These are phyloP conservation scores for Pythium coloratum DNA, from an alignment of 352 stramenopile species.

Conservation along the genomic window DNA sequence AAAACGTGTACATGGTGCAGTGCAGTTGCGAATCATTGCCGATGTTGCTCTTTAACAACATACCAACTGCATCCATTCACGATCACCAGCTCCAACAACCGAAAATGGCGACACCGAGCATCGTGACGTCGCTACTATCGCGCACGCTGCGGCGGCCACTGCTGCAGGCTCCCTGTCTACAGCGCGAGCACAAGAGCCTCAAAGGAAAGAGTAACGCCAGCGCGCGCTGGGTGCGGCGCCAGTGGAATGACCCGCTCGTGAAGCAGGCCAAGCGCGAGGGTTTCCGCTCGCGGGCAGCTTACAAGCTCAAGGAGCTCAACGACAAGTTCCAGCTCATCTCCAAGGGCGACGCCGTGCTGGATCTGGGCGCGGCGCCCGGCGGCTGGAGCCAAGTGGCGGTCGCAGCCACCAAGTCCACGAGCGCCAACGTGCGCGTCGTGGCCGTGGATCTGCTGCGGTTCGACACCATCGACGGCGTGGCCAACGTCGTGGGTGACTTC, in stretches of 20 bases:
- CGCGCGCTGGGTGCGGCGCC: constrained; percentile 80
- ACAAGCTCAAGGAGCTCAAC: constrained; percentile 87
- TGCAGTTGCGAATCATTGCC: constrained; percentile 6
- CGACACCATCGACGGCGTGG: constrained; percentile 65
- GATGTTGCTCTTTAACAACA: constrained; percentile 12
- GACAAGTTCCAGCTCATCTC: constrained; percentile 71
- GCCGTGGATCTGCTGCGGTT: constrained; percentile 77
- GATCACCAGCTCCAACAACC: neutral
- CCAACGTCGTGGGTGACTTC: constrained; percentile 83
- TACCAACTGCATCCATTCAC: constrained; percentile 3
- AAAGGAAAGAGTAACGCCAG: constrained; percentile 83
- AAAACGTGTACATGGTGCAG: neutral
- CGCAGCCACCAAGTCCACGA: constrained; percentile 38
- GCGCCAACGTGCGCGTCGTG: constrained; percentile 48
- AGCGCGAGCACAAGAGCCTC: constrained; percentile 70
- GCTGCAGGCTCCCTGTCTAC: constrained; percentile 12
- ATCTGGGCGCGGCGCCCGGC: constrained; percentile 81
- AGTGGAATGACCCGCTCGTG: constrained; percentile 84
- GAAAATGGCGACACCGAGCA: neutral
- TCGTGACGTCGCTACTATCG: constrained; percentile 8
- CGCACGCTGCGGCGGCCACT: constrained; percentile 14
- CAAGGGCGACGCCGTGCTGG: constrained; percentile 69
- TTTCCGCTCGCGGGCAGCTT: constrained; percentile 73
- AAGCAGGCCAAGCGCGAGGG: constrained; percentile 85
- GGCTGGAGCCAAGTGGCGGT: constrained; percentile 86